Conservation (phyloP, 2,329 filamentous ascomycete genomes). For the Claviceps spartinae region DNA sequence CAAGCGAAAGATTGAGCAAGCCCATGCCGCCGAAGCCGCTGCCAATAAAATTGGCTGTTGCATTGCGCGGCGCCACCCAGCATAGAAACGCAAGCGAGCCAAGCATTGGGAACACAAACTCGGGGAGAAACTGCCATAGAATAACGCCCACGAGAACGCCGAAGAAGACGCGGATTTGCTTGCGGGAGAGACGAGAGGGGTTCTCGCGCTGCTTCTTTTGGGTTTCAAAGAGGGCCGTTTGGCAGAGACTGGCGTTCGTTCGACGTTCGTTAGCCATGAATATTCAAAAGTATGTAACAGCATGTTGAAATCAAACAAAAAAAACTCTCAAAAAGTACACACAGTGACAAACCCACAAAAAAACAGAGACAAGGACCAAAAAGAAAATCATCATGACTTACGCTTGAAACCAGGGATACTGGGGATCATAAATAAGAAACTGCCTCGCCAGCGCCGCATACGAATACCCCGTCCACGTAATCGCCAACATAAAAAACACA, state of each 20-base stretch:
- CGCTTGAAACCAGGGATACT: constrained; percentile 28
- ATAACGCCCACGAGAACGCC: constrained; percentile 35
- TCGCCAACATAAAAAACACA: constrained; percentile 47
- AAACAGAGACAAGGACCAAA: not conserved
- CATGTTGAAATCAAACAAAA: no score
- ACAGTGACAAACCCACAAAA: not conserved
- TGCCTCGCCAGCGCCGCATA: constrained; percentile 44
- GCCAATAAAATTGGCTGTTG: constrained; percentile 45
- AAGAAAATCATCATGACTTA: constrained; percentile 6
- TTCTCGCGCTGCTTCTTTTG: constrained; percentile 37
- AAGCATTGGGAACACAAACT: constrained; percentile 46
- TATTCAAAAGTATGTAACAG: no score
- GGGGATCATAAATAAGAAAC: constrained; percentile 43
- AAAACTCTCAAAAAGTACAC: no score
- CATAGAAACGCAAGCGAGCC: constrained; percentile 48
- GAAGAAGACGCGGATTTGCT: constrained; percentile 46
- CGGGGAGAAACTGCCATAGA: constrained; percentile 48
- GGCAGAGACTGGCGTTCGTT: constrained; percentile 20
- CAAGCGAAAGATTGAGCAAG: constrained; percentile 43
- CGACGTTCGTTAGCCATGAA: no score
- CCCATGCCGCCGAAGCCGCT: constrained; percentile 49
- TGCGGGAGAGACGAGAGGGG: constrained; percentile 32
- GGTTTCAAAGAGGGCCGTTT: constrained; percentile 46
- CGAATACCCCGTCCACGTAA: constrained; percentile 42
- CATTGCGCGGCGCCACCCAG: constrained; percentile 47